phyloP scores from a whole-genome alignment of 2,329 filamentous ascomycete species.

The Xylaria multiplex region DNA sequence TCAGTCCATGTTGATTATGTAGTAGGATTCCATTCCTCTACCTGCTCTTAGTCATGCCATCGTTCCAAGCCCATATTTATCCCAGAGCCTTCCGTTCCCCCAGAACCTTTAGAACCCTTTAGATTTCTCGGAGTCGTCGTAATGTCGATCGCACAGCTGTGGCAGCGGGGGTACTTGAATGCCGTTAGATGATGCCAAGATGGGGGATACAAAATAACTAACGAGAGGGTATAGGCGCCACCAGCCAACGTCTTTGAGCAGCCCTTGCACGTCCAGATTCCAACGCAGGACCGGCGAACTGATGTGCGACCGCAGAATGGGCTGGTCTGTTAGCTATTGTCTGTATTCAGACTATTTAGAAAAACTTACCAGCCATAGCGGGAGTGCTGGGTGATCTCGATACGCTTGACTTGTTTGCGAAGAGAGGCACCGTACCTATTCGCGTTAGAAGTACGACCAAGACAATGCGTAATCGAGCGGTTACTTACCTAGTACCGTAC shows the following conservation, averaged over 20 bases:
- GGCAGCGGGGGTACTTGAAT: neutral
- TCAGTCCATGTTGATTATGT: constrained; percentile 3
- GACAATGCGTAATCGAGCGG: too few relatives aligned
- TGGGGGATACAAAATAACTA: neutral
- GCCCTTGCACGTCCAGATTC: constrained; percentile 88
- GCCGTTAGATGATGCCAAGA: neutral
- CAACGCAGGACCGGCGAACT: constrained; percentile 83
- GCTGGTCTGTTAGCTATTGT: constrained; percentile 47
- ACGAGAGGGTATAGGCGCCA: constrained; percentile 59
- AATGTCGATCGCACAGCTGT: neutral
- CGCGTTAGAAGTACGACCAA: too few relatives aligned
- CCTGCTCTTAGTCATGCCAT: neutral
- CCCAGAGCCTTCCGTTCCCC: neutral
- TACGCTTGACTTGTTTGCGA: constrained; percentile 99
- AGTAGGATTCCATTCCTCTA: constrained; percentile 12
- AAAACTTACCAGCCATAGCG: constrained; percentile 66
- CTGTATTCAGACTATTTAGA: neutral
- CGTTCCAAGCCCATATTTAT: neutral
- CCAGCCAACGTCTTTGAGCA: too few relatives aligned
- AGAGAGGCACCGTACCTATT: constrained; percentile 89
- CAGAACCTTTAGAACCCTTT: neutral
- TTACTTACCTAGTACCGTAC: constrained; percentile 33
- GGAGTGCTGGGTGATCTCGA: constrained; percentile 99
- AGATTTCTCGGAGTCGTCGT: neutral
- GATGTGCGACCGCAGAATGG: constrained; percentile 98